A percentile compares a stretch with the other conserved stretches of the same genome.
Conservation (phyloP, 176 grass and related monocot genomes). For the Ampelocalamus luodianensis region DNA sequence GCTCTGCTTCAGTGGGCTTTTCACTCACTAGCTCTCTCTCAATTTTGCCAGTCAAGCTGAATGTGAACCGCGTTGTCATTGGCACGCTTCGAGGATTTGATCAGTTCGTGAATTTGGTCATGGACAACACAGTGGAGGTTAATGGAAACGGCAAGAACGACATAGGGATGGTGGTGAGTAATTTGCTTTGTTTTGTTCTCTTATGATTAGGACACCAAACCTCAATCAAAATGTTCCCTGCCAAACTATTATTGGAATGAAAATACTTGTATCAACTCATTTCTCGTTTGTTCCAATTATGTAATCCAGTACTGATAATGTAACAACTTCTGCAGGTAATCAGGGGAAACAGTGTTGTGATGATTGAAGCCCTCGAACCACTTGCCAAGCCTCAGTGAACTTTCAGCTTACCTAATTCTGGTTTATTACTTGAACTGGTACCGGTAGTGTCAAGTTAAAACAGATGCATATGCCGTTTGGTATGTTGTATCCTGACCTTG, state of each 20-base stretch:
- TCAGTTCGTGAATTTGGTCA: slow-evolving; percentile 95
- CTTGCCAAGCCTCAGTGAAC: slow-evolving; percentile 58
- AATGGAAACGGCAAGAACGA: slow-evolving; percentile 90
- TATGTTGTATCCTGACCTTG: slow-evolving; percentile 28
- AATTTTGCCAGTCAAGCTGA: slow-evolving; percentile 78
- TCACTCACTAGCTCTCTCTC: background rate
- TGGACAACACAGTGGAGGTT: slow-evolving; percentile 89
- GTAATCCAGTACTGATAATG: slow-evolving; percentile 19
- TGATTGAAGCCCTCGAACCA: slow-evolving; percentile 92
- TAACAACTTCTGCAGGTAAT: slow-evolving; percentile 65
- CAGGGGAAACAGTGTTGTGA: slow-evolving; percentile 92
- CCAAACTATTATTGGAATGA: background rate
- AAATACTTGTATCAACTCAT: background rate
- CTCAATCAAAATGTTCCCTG: background rate
- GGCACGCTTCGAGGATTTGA: slow-evolving; percentile 91
- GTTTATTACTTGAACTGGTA: background rate
- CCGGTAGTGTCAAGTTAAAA: background rate
- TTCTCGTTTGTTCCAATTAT: background rate
- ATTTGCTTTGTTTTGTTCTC: slow-evolving; percentile 17
- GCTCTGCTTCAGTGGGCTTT: background rate
- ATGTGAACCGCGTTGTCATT: slow-evolving; percentile 84
- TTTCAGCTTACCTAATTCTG: slow-evolving; percentile 6
- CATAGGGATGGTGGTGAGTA: slow-evolving; percentile 92
- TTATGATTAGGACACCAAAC: background rate
- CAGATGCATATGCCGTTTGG: background rate